Base-by-base conservation (phyloP, 495 filamentous ascomycete species). In the Neurospora sp. region DNA sequence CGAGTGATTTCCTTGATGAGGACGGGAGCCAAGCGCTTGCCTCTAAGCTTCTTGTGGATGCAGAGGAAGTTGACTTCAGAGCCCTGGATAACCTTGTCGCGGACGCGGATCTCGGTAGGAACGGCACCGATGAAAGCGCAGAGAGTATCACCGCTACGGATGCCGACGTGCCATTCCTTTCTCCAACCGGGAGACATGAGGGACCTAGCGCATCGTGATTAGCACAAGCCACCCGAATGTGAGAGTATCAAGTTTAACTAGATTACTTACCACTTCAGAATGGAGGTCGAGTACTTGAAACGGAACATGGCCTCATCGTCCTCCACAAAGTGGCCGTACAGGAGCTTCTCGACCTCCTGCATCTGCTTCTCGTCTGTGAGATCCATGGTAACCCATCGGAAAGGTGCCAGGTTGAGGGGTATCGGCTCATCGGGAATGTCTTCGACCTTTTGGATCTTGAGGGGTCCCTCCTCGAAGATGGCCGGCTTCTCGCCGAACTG, bases 61-160 rank as follows among this genome's bases (percentile, higher is more conserved):
- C 93, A 96, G 71, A 99, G 91, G 85, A 97, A 98, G 84, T 99
- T 98, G 83, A 98, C 94, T 80, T 99, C 96, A 40, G 92, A 94
- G 72, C 90, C 90, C 71, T 90, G 89, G 76, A 98, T 81, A 69
- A 86, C 82, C 69, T 92, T 92, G 69, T 90, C 85, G 38, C 94
- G 92, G 27, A 98, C 91, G 69, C 92, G 92, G 38, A 98, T 82
- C 69, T 89, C 86, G 59, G 93, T 89, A 1, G 96, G 96, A 9
- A 97, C 91, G 75, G 93, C 96, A 59, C 92, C 95, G 74, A 99
- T 98, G 80, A 97, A 98, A 69, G 94, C 96, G 72, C 97, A 93
- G 18, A 99, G 87, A 77, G 92, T 96, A 59, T 90, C 88, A 69
- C 89, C 85, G 23, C 91, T 91, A 40, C 96, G 91, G 39, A 99